phyloP scores from a whole-genome alignment of 768 basidiomycete genomes.

The Cantharellus anzutake region DNA sequence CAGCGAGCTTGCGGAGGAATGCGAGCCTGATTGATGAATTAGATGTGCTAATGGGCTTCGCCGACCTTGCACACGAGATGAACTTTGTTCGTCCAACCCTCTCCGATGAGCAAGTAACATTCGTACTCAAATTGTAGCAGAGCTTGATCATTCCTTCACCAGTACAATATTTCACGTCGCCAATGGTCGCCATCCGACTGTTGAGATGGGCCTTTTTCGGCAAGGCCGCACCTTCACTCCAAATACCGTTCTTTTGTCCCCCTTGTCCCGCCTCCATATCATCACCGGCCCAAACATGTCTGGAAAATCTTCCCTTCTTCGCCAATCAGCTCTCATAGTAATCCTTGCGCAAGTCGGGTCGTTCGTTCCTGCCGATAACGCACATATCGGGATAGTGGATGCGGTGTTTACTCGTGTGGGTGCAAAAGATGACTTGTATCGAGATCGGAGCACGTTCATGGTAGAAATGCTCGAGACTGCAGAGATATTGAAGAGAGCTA shows the following conservation, averaged over 20 bases:
- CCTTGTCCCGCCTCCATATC: conserved; percentile 46
- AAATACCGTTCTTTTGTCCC: conserved; percentile 50
- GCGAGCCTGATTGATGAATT: conserved; percentile 70
- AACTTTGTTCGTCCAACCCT: conserved; percentile 55
- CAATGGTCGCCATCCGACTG: conserved; percentile 82
- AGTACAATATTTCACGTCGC: conserved; percentile 44
- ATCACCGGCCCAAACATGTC: conserved; percentile 96
- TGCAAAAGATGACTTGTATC: conserved; percentile 85
- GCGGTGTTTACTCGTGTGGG: conserved; percentile 87
- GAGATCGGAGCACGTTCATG: conserved; percentile 93
- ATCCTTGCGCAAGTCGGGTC: conserved; percentile 86
- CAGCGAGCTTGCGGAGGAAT: conserved; percentile 44
- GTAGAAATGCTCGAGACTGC: conserved; percentile 95
- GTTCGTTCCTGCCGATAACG: conserved; percentile 78
- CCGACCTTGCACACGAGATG: conserved; percentile 59
- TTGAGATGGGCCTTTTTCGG: conserved; percentile 67
- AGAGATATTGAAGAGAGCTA: conserved; percentile 73
- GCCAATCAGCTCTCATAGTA: conserved; percentile 76
- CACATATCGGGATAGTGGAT: conserved; percentile 71
- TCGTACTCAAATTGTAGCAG: neutral
- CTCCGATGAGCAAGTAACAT: conserved; percentile 40
- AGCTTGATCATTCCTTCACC: neutral
- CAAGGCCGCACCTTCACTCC: conserved; percentile 65
- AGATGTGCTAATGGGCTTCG: conserved; percentile 68
- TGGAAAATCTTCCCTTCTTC: conserved; percentile 75